A percentile compares a stretch with the other conserved stretches of the same genome.
These are phyloP conservation scores for Phialophora tarda DNA, from an alignment of 2,329 filamentous ascomycete genomes.

Conservation along the genomic window DNA sequence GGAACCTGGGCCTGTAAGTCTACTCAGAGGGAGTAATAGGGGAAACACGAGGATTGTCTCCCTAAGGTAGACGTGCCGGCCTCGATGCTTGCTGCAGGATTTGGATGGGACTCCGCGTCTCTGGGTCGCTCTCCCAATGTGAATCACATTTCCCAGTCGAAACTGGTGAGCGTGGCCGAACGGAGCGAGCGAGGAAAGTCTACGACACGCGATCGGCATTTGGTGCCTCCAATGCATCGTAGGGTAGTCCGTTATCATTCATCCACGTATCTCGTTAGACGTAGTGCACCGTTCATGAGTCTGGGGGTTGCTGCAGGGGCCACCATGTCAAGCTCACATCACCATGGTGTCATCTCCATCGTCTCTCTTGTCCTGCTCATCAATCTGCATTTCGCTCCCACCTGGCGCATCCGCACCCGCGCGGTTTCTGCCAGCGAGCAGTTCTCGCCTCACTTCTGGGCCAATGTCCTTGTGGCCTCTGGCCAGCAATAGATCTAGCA, in stretches of 20 bases:
- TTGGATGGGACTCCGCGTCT: background rate
- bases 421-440: slow-evolving; percentile 84
- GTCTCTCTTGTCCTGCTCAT: slow-evolving; percentile 75
- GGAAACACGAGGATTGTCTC: too few species aligned
- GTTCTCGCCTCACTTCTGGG: slow-evolving; percentile 85
- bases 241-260: background rate
- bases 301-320: background rate
- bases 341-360: slow-evolving; percentile 41
- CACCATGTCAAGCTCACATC: slow-evolving; percentile 17
- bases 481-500: slow-evolving; percentile 83
- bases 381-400: slow-evolving; percentile 72
- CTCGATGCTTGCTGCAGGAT: background rate
- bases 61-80: background rate
- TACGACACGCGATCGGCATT: background rate
- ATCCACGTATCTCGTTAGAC: background rate
- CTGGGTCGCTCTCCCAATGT: background rate
- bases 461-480: slow-evolving; percentile 88
- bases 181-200: background rate
- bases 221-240: background rate
- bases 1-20: too few species aligned
- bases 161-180: background rate
- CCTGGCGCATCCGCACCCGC: slow-evolving; percentile 68
- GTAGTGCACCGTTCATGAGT: background rate
- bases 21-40: too few species aligned
- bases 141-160: background rate